Evolutionary conservation across 2,329 filamentous ascomycete genomes (phyloP), one percentile per base, ranked within the genome.

Genomic region (Ceratocystis smalleyi): DNA sequence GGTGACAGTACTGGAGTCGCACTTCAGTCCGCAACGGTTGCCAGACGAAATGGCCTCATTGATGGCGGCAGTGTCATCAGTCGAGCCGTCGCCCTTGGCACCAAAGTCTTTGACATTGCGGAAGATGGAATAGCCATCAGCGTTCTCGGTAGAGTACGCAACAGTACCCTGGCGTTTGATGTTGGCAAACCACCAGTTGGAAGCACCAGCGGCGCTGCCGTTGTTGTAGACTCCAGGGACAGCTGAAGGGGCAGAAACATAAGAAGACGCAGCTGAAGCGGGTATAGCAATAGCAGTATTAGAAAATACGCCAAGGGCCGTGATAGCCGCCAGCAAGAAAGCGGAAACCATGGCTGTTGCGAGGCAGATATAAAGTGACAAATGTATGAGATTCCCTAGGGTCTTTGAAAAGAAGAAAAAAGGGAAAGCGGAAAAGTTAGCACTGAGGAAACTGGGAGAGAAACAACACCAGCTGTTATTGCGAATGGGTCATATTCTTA

Each of bases 21-120:
- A 97, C 67, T 84, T 83, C 68, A 82, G 73, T 47, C 89, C 90
- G 72, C 92, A 97, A 54, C 92, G 88, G 70, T 81, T 79, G 32
- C 90, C 89, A n/a, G 83, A 82, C 4, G 82, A 79, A 70, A 96
- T 87, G 68, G 91, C 91, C 49, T 77, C 74, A 77, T 96, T 96
- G 80, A 97, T 96, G 64, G 91, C 89, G 0, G 75, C 85, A 0
- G 91, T 96, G 72, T 96, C 91, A 72, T 97, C 92, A 30, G 86
- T 87, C 0, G 76, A 74, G 64, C 79, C 82, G 72, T 83, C 83
- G 75, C 87, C 87, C 68, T 77, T 81, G 59, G 88, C 88, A 59
- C 88, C 88, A 70, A 82, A 91, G 70, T 89, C 86, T 74, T 82
- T 83, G 59, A 91, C 87, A 69, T 90, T 90, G 69, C 88, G 85